These are phyloP conservation scores for Phaffomyces thermotolerans DNA, from an alignment of 805 yeast species.

Conservation along the genomic window DNA sequence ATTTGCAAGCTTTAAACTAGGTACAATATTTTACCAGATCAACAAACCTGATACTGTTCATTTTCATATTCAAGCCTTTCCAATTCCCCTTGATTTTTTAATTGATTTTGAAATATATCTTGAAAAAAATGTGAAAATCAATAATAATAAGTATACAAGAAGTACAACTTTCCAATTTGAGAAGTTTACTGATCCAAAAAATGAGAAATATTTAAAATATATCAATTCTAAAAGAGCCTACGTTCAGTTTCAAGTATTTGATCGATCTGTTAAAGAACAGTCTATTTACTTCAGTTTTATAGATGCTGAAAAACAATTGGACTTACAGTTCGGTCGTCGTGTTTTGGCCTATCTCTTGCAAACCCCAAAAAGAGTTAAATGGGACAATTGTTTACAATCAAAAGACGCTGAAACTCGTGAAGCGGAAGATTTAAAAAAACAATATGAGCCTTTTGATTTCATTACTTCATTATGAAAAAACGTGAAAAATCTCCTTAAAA, in stretches of 20 bases:
- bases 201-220: conserved; percentile 22
- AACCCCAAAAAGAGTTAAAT: conserved; percentile 54
- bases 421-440: conserved; percentile 52
- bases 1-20: conserved; percentile 35
- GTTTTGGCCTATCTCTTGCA: conserved; percentile 60
- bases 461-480: conserved; percentile 20
- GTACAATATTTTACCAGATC: conserved; percentile 63
- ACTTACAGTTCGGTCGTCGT: conserved; percentile 79
- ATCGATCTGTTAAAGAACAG: conserved; percentile 26
- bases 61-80: conserved; percentile 69
- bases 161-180: conserved; percentile 40
- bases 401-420: conserved; percentile 56
- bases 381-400: conserved; percentile 74
- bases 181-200: conserved; percentile 22
- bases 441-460: conserved; percentile 49
- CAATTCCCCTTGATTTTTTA: conserved; percentile 44
- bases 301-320: conserved; percentile 39
- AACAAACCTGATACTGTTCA: conserved; percentile 61
- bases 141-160: conserved; percentile 39
- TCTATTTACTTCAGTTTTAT: conserved; percentile 24
- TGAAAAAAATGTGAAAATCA: conserved; percentile 35
- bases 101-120: conserved; percentile 40
- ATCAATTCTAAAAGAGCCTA: conserved; percentile 25
- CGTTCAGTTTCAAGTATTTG: conserved; percentile 26
- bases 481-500: neutral